Conservation (phyloP, 2,329 filamentous ascomycete species). For the Aspergillus sp. region DNA sequence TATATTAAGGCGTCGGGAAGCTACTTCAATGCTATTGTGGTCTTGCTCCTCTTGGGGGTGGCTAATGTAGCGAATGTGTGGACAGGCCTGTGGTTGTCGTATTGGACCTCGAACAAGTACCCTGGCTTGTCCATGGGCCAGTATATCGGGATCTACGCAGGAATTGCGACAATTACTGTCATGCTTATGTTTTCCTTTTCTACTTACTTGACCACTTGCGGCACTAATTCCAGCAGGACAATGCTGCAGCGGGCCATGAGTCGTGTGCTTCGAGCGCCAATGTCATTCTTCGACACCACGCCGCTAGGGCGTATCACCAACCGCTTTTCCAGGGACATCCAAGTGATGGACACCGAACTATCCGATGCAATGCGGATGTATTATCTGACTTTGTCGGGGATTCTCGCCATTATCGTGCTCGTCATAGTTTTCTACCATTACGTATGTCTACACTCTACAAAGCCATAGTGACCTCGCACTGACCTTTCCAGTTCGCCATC, state of each 20-base stretch:
- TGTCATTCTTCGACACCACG: conserved; percentile 96
- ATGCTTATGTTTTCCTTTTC: conserved; percentile 77
- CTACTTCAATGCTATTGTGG: conserved; percentile 58
- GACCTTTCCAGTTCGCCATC: conserved; percentile 57
- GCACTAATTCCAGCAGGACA: conserved; percentile 68
- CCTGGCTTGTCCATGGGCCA: conserved; percentile 57
- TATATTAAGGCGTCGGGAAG: conserved; percentile 74
- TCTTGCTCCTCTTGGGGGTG: conserved; percentile 64
- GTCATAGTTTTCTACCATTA: conserved; percentile 96
- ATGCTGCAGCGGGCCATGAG: conserved; percentile 80
- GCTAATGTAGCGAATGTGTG: conserved; percentile 82
- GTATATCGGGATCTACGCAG: conserved; percentile 71
- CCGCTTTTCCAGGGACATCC: conserved; percentile 90
- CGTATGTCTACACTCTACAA: conserved; percentile 25
- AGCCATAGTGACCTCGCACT: neutral
- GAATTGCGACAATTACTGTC: conserved; percentile 53
- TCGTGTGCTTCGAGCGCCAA: conserved; percentile 66
- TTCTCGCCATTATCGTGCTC: conserved; percentile 77
- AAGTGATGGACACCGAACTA: conserved; percentile 92
- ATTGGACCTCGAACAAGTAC: conserved; percentile 83
- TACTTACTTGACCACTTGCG: conserved; percentile 72
- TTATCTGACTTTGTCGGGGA: conserved; percentile 78
- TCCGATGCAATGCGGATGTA: conserved; percentile 92
- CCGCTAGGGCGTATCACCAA: conserved; percentile 94
- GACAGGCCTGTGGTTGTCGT: conserved; percentile 89